These are phyloP conservation scores for Spergularia marina DNA, from an alignment of 148 eudicot species.

Conservation along the genomic window DNA sequence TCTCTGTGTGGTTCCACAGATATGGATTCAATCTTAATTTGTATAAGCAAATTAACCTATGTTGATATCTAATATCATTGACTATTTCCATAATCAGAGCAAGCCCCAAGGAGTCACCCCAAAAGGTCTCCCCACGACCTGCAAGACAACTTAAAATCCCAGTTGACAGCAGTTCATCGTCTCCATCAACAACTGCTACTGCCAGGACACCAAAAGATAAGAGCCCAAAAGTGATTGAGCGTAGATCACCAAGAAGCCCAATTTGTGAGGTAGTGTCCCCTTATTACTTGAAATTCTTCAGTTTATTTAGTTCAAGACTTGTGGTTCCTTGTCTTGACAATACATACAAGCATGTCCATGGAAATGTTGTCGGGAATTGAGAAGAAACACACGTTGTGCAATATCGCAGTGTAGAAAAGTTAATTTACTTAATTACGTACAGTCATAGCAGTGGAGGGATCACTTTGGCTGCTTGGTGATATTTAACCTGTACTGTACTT, in stretches of 20 bases:
- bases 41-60: not conserved
- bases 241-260: constrained; percentile 60
- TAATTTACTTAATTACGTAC: too few relatives aligned
- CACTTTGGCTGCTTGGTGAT: not conserved
- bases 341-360: not conserved
- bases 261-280: constrained; percentile 51
- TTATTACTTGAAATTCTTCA: not conserved
- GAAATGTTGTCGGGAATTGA: not conserved
- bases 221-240: constrained; percentile 65
- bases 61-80: not conserved
- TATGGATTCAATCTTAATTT: not conserved
- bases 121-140: constrained; percentile 51
- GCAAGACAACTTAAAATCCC: constrained; percentile 56
- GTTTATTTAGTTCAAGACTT: not conserved
- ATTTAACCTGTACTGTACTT: not conserved
- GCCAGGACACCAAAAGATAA: constrained; percentile 52
- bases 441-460: not conserved
- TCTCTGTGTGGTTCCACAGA: too few relatives aligned
- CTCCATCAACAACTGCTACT: constrained; percentile 43
- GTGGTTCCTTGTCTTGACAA: not conserved
- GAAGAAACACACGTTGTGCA: not conserved
- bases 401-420: too few relatives aligned
- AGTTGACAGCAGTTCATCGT: constrained; percentile 40
- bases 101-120: constrained; percentile 50
- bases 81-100: constrained; percentile 39